Evolutionary conservation across 495 filamentous ascomycete species (phyloP), one percentile per base, ranked within the genome.

Genomic region (Corynascus novoguineensis): DNA sequence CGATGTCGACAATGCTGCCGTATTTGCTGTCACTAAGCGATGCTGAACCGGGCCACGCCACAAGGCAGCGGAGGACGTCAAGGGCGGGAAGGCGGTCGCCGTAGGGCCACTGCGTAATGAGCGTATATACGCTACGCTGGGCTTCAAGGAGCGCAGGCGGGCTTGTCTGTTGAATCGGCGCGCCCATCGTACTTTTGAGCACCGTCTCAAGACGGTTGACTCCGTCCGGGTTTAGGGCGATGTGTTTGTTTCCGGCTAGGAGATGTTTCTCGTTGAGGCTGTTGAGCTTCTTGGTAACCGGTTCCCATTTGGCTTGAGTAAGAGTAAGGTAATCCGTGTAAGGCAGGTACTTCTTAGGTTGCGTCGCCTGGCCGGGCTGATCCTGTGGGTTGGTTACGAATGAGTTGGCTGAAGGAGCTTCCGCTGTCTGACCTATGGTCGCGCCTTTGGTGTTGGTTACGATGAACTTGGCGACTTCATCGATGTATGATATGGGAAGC

Each of bases 391-490:
- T 89, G 21, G 81, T 83, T 7, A 88, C 88, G 80, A 84, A 90
- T 8, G 89, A 83, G 71, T 95, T 90, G 32, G 80, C 69, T 0
- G 58, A 58, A 6, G 67, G 57, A 27, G 77, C 80, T 1, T 74
- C 68, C 28, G 70, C 42, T 69, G 70, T 47, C 75, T 63, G 63
- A 8, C 90, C 92, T 21, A 96, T 74, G 1, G 84, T 87, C 17
- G 90, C 87, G 14, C 91, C 93, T 69, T 92, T 79, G 7, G 91
- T 93, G 66, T 97, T 97, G 52, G 84, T 76, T 19, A 86, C 81
- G 64, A 99, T 97, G 71, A 97, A 99, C 60, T 92, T 86, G 5
- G 92, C 90, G 28, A 97, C 91, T 65, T 92, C 88, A 59, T 97
- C 95, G 15, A 97, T 76, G 64, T 97, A 97, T 5, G 81, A 83